phyloP scores from a whole-genome alignment of 2,329 filamentous ascomycete genomes.

The Phaeosphaeriaceae sp. region DNA sequence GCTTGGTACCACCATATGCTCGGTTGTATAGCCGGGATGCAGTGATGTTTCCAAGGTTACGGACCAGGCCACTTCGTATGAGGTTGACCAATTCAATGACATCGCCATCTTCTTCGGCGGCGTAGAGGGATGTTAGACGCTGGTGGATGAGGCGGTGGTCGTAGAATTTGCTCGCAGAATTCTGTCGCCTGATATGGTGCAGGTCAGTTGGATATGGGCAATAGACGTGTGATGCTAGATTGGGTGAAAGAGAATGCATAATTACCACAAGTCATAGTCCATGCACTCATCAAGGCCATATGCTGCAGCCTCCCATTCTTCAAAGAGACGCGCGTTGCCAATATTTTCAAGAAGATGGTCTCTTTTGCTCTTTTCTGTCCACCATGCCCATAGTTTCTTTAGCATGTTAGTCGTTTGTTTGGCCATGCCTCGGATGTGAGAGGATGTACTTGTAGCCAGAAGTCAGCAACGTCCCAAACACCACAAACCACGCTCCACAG shows the following conservation, averaged over 20 bases:
- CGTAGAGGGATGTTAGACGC: constrained; percentile 72
- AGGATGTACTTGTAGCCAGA: constrained; percentile 49
- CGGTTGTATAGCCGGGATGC: constrained; percentile 81
- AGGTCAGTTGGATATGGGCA: neutral
- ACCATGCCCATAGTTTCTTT: constrained; percentile 73
- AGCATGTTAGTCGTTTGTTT: constrained; percentile 28
- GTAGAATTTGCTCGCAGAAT: constrained; percentile 80
- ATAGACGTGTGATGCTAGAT: constrained; percentile 11
- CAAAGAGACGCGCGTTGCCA: constrained; percentile 71
- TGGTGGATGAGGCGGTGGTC: constrained; percentile 85
- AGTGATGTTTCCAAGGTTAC: constrained; percentile 92
- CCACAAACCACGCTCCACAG: constrained; percentile 40
- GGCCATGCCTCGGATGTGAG: neutral
- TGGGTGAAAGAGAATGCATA: too few relatives aligned
- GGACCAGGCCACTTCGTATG: constrained; percentile 75
- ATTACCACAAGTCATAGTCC: constrained; percentile 81
- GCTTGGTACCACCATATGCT: constrained; percentile 86
- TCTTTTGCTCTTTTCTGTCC: constrained; percentile 67
- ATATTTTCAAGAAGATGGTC: constrained; percentile 71
- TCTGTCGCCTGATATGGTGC: constrained; percentile 70
- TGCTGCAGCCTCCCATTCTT: constrained; percentile 88
- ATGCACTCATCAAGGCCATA: constrained; percentile 80
- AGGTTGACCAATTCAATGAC: constrained; percentile 78
- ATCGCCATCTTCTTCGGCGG: constrained; percentile 73
- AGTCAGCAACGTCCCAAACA: constrained; percentile 48